Base-by-base conservation (phyloP, 2,329 filamentous ascomycete genomes). In the Colletotrichum liaoningense region DNA sequence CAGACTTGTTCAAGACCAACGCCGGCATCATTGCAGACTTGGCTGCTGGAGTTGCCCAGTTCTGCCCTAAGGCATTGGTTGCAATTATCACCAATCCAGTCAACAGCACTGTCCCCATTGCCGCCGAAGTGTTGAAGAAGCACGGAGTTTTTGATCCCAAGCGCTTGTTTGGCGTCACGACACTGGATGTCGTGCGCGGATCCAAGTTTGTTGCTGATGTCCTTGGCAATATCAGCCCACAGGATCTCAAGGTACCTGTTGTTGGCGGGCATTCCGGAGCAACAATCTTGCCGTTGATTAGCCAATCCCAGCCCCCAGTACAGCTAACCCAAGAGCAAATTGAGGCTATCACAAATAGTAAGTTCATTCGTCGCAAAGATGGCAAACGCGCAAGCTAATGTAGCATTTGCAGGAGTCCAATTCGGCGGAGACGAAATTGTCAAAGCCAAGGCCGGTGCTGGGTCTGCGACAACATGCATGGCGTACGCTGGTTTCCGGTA, bases 401-500 rank as follows among this genome's bases (percentile, higher is more conserved):
- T 4, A 28, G 19, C 30, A 28, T 55, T 8, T 7, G 1, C 28
- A 76, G 74, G 92, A 81, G 93, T 94, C 78, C 93, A 94, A 84
- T 94, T 94, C 83, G 93, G 93, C 84, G 93, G 93, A 88, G 92
- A 94, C 81, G 94, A 95, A 88, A 93, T 96, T 77, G 93, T 95
- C 84, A 90, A 95, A 88, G 94, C 93, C 83, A 95, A 95, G 91
- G 93, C 93, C 79, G 93, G 94, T 84, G 92, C 92, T 79, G 93
- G 94, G 78, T 95, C 93, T 76, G 94, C 94, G 79, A 96, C 94
- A 19, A 49, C 95, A 77, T 95, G 93, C 84, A 95, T 95, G 94
- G 94, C 94, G 78, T 94, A 76, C 35, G 74, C 93, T 75, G 93
- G 92, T 77, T 81, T 80, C 63, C 79, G 81, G 58, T 70, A 7